Base-by-base conservation (phyloP, 345 rosid species). In the Eutrema japonicum region DNA sequence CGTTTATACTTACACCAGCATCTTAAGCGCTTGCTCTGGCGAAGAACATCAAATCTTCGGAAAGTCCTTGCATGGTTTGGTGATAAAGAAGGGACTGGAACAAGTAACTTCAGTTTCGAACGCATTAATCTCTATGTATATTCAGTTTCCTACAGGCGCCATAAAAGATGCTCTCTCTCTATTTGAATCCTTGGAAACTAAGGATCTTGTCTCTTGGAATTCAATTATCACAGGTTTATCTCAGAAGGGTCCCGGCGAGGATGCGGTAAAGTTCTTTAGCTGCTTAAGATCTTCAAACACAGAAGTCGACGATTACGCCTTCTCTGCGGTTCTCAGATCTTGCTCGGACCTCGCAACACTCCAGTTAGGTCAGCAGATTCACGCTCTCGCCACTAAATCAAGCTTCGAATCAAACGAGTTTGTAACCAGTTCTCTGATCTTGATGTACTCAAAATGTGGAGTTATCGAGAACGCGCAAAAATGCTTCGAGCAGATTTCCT, bases 371-470 rank as follows among this genome's bases (percentile, higher is more conserved):
- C 92, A 82, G 68, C 89, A 85, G 82, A 70, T 87, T 66, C 97
- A 91, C 71, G 85, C 61, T 11, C 76, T 83, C 29, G 70, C 89
- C 22, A 59, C 77, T 70, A 85, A 87, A 75, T 81, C 84, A 13
- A 82, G 95, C 16, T 88, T 83, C 10, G 84, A 78, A 64, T 72
- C 71, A 5, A 91, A 88, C 56, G 85, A 83, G 22, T 91, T 85
- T 78, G 95, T 91, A 14, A 87, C 87, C n/a, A 85, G 92, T 80
- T 83, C 92, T 47, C 72, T 87, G 74, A 85, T 91, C 76, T 84
- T 85, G 61, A 85, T 87, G 94, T 91, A 91, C 75, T 87, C 92
- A 26, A 91, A 87, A 74, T 87, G 95, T 57, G 96, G 96, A 40
- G 78, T 84, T 3, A 82, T 91, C 42, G 81, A 82, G 73, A 79